Evolutionary conservation across 768 basidiomycete species (phyloP).

Genomic region (Goffeauzyma gilvescens): DNA sequence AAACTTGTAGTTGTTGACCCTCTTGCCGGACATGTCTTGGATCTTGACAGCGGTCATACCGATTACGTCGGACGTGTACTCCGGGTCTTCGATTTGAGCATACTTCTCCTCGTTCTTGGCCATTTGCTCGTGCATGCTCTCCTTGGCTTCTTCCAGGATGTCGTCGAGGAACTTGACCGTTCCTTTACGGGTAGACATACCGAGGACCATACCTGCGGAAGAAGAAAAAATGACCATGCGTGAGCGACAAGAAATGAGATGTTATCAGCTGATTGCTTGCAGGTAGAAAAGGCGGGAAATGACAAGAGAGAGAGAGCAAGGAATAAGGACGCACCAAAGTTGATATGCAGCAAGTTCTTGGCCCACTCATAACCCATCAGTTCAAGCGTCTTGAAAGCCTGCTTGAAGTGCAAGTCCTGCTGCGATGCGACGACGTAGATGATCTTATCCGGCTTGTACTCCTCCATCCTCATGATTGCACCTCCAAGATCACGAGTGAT

Average conservation of each 20-base stretch:
- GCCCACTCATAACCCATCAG: constrained; percentile 85
- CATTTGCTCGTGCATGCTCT: constrained; percentile 95
- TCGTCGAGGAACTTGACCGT: constrained; percentile 89
- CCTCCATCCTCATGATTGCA: constrained; percentile 75
- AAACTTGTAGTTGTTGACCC: constrained; percentile 90
- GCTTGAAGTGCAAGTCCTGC: constrained; percentile 66
- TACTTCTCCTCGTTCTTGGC: constrained; percentile 84
- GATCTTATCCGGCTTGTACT: constrained; percentile 80
- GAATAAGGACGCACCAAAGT: constrained; percentile 31
- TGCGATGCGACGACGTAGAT: constrained; percentile 64
- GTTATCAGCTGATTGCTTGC: background rate
- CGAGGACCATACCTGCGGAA: constrained; percentile 48
- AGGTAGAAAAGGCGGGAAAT: too few relatives aligned
- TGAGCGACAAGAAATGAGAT: background rate
- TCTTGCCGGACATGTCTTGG: constrained; percentile 91
- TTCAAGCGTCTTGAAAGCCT: constrained; percentile 83
- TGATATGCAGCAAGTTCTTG: constrained; percentile 60
- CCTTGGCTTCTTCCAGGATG: constrained; percentile 56
- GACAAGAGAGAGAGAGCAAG: constrained; percentile 40
- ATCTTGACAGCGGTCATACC: constrained; percentile 94
- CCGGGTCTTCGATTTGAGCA: constrained; percentile 66
- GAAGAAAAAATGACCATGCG: too few relatives aligned
- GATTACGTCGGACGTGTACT: constrained; percentile 55
- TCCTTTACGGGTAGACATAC: constrained; percentile 73
- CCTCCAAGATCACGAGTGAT: constrained; percentile 88